A percentile compares a stretch with the other conserved stretches of the same genome.
Conservation (phyloP, 2,329 filamentous ascomycete genomes). For the Pyricularia sp. region DNA sequence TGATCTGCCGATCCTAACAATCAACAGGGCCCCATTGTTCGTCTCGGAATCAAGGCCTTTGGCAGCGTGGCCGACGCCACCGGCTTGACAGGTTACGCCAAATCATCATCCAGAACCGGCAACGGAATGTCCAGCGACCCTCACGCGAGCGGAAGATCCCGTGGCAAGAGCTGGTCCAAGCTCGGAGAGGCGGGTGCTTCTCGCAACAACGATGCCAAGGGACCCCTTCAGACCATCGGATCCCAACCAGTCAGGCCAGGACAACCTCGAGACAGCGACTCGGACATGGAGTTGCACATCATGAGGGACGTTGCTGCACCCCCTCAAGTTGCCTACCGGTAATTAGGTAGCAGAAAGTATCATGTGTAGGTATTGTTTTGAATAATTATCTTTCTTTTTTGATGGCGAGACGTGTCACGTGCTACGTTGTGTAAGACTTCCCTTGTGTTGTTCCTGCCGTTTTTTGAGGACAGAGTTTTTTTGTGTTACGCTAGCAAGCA, state of each 20-base stretch:
- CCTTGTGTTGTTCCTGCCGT: background rate
- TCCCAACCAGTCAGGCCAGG: background rate
- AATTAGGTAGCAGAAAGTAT: background rate
- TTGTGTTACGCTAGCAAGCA: background rate
- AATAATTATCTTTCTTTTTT: background rate
- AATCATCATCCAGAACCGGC: background rate
- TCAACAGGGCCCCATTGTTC: background rate
- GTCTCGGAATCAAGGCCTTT: background rate
- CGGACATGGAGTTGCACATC: constrained; percentile 1
- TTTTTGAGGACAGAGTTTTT: background rate
- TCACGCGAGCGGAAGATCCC: background rate
- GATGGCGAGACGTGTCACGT: no score
- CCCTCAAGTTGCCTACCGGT: background rate
- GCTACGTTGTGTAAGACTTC: no score
- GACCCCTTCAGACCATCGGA: background rate
- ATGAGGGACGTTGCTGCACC: background rate
- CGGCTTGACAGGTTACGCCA: background rate
- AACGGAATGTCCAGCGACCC: background rate
- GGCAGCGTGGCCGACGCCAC: background rate
- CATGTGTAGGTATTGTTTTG: background rate
- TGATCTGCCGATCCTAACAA: no score
- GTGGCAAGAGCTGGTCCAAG: background rate
- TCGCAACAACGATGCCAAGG: background rate
- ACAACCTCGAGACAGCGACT: background rate
- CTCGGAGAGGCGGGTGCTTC: background rate